A percentile compares a stretch with the other conserved stretches of the same genome.
phyloP scores from a whole-genome alignment of 2,329 filamentous ascomycete species.

The Lecanicillium sp. region DNA sequence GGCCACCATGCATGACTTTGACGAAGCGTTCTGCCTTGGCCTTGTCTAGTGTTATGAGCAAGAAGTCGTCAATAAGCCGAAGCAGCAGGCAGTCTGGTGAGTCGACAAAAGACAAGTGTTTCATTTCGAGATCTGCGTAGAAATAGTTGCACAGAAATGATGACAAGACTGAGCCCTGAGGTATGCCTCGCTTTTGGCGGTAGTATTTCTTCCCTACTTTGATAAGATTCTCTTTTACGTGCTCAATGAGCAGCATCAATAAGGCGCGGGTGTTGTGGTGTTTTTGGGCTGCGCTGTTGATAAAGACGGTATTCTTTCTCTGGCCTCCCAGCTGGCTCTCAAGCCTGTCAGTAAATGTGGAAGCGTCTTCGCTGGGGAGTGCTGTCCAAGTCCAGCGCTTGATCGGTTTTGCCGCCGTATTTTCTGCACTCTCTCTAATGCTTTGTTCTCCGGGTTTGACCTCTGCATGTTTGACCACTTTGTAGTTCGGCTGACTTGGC shows the following conservation, averaged over 20 bases:
- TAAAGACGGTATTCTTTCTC: conserved; percentile 65
- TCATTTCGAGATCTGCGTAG: conserved; percentile 76
- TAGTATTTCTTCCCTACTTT: conserved; percentile 85
- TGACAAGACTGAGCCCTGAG: conserved; percentile 85
- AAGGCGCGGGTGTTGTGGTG: conserved; percentile 50
- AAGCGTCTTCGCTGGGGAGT: conserved; percentile 39
- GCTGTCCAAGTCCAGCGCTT: conserved; percentile 6
- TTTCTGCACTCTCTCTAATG: conserved; percentile 7
- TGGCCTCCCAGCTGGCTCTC: conserved; percentile 18
- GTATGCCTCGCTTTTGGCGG: conserved; percentile 80
- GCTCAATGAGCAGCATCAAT: conserved; percentile 63
- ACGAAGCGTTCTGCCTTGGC: conserved; percentile 65
- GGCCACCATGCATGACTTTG: conserved; percentile 67
- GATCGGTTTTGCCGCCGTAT: conserved; percentile 23
- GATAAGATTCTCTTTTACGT: conserved; percentile 78
- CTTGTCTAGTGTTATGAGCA: conserved; percentile 69
- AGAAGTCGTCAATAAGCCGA: conserved; percentile 84
- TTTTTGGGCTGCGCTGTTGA: conserved; percentile 57
- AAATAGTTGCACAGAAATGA: conserved; percentile 90
- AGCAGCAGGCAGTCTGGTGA: conserved; percentile 56
- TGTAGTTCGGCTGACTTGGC: conserved; percentile 53
- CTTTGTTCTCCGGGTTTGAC: conserved; percentile 41
- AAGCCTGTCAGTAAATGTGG: background rate
- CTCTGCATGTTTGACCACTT: conserved; percentile 66
- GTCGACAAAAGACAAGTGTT: conserved; percentile 58